These are phyloP conservation scores for Magnaporthales sp. DNA, from an alignment of 2,329 filamentous ascomycete species.

Conservation along the genomic window DNA sequence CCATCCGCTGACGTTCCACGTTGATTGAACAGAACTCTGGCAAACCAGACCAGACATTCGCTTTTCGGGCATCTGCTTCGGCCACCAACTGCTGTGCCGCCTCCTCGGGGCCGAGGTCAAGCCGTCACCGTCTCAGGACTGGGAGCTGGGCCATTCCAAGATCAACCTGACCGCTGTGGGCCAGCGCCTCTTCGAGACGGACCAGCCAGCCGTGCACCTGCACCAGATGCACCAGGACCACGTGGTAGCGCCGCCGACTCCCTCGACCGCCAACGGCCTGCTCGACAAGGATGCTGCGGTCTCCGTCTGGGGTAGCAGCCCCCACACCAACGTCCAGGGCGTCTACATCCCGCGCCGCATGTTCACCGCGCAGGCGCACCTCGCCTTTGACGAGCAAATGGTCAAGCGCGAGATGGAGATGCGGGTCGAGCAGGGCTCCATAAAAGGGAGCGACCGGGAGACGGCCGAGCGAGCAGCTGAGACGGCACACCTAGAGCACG, in stretches of 20 bases:
- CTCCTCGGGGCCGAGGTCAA: conserved; percentile 61
- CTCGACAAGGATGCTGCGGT: conserved; percentile 31
- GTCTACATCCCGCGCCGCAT: conserved; percentile 58
- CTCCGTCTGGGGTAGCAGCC: conserved; percentile 53
- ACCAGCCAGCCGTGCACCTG: conserved; percentile 40
- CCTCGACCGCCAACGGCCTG: conserved; percentile 17
- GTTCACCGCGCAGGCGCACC: conserved; percentile 71
- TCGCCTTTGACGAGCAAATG: conserved; percentile 66
- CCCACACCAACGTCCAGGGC: conserved; percentile 61
- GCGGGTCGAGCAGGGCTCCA: conserved; percentile 48
- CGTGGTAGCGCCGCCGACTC: conserved; percentile 48
- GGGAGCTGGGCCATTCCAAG: conserved; percentile 63
- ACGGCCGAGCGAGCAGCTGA: conserved; percentile 41
- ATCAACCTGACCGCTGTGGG: conserved; percentile 58
- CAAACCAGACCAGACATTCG: conserved; percentile 47
- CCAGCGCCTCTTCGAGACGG: conserved; percentile 57
- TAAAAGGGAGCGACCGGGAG: conserved; percentile 53
- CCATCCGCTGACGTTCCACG: background rate
- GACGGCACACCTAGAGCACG: conserved; percentile 55
- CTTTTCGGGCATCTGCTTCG: conserved; percentile 75
- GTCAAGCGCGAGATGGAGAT: conserved; percentile 53
- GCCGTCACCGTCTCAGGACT: conserved; percentile 53
- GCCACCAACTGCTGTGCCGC: conserved; percentile 74
- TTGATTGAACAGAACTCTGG: conserved; percentile 23
- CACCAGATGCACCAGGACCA: conserved; percentile 79